These are phyloP conservation scores for Fusarium praegraminearum DNA, from an alignment of 2,329 filamentous ascomycete genomes.

Conservation along the genomic window DNA sequence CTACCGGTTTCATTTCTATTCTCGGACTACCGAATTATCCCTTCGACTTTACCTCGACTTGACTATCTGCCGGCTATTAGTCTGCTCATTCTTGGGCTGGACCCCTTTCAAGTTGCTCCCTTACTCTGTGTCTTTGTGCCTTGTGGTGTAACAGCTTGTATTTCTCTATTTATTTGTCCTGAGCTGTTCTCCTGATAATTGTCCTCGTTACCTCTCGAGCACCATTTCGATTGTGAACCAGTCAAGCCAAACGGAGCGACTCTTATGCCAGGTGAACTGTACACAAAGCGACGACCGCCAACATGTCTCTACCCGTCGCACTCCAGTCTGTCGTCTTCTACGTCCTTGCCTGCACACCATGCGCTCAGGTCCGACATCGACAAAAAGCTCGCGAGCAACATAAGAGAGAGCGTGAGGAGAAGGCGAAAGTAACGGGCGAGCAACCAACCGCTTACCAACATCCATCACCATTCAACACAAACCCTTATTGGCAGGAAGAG, in stretches of 20 bases:
- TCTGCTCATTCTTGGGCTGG: constrained; percentile 42
- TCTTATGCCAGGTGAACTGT: constrained; percentile 40
- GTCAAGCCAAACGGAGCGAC: constrained; percentile 22
- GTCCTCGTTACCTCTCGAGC: constrained; percentile 12
- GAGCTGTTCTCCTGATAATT: constrained; percentile 3
- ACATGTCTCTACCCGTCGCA: constrained; percentile 65
- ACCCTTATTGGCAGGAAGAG: constrained; percentile 89
- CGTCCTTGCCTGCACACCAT: constrained; percentile 82
- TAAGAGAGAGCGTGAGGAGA: constrained; percentile 73
- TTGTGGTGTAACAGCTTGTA: constrained; percentile 23
- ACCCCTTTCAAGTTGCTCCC: constrained; percentile 32
- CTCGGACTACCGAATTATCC: background rate
- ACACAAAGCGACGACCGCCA: constrained; percentile 42
- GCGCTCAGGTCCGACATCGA: constrained; percentile 76
- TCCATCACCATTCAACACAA: constrained; percentile 85
- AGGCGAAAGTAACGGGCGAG: constrained; percentile 72
- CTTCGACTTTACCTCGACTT: constrained; percentile 5
- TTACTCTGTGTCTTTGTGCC: constrained; percentile 32
- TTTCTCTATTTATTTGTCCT: constrained; percentile 6
- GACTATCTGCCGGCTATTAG: constrained; percentile 18
- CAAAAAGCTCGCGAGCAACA: constrained; percentile 78
- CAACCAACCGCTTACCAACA: constrained; percentile 82
- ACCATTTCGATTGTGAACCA: constrained; percentile 12
- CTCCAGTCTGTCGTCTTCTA: constrained; percentile 84
- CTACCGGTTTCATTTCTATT: constrained; percentile 10